Conservation (phyloP, 441 rosid species). For the Gossypium davidsonii region DNA sequence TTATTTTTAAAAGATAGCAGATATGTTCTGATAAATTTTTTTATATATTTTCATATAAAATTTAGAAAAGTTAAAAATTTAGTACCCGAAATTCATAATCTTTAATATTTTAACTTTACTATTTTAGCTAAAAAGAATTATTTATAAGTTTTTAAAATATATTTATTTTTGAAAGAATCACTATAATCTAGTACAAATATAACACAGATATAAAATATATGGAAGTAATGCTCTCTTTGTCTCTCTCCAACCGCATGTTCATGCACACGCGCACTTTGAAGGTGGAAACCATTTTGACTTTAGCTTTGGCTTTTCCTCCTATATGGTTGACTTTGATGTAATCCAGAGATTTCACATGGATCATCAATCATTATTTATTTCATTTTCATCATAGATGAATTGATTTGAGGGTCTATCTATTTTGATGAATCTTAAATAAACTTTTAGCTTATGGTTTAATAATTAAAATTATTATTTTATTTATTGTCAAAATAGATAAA, state of each 20-base stretch:
- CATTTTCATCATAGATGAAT: not conserved
- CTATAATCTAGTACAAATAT: not conserved
- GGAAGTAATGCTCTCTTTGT: not conserved
- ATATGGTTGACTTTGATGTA: not conserved
- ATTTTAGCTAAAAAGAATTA: too few species aligned
- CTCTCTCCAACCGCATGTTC: not conserved
- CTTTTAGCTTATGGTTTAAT: not conserved
- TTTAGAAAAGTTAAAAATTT: too few species aligned
- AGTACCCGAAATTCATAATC: too few species aligned
- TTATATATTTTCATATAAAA: too few species aligned
- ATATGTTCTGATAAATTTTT: too few species aligned
- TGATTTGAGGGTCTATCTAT: not conserved
- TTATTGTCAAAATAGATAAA: not conserved
- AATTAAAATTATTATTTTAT: not conserved
- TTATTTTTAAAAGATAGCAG: too few species aligned
- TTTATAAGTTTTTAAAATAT: too few species aligned
- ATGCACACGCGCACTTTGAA: constrained; percentile 13
- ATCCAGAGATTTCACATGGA: not conserved
- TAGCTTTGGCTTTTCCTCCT: not conserved
- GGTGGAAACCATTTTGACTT: not conserved
- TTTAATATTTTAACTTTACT: too few species aligned
- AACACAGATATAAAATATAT: not conserved
- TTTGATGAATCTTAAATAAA: not conserved
- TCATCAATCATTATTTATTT: not conserved
- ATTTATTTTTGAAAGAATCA: not conserved